phyloP scores from a whole-genome alignment of 257 asterid genomes.

The Nicotiana obtusifolia region DNA sequence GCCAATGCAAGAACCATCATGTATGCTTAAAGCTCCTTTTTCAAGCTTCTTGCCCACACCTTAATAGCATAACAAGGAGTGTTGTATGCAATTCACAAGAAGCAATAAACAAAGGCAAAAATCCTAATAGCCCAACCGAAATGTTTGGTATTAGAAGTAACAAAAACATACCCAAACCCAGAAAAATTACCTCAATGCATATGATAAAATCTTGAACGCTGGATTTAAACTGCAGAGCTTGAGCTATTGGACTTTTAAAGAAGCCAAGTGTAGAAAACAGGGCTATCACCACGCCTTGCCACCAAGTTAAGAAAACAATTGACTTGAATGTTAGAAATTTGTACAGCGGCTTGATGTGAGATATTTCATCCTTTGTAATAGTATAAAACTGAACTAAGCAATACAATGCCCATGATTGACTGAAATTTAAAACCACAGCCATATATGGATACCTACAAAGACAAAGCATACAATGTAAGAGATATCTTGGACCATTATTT shows the following conservation, averaged over 20 bases:
- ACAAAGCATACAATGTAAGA: not conserved
- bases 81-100: not conserved
- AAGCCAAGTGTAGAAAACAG: conserved; percentile 70
- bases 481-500: not conserved
- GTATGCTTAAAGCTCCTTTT: not conserved
- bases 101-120: not conserved
- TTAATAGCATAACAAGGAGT: not conserved
- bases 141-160: not conserved
- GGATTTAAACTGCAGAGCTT: conserved; percentile 81
- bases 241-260: conserved; percentile 77
- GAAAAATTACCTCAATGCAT: conserved; percentile 86
- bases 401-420: conserved; percentile 98
- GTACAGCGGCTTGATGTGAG: conserved; percentile 88
- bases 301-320: conserved; percentile 96
- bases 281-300: conserved; percentile 99
- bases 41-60: not conserved
- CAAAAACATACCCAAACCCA: not conserved
- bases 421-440: conserved; percentile 94
- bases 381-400: conserved; percentile 89
- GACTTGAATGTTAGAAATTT: conserved; percentile 96
- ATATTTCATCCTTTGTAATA: conserved; percentile 80
- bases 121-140: not conserved
- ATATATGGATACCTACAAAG: conserved; percentile 76
- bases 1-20: not conserved
- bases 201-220: conserved; percentile 89